Evolutionary conservation across 1,139 yeast genomes (phyloP), one percentile per base, ranked within the genome.

Genomic region (Scheffersomyces segobiensis): DNA sequence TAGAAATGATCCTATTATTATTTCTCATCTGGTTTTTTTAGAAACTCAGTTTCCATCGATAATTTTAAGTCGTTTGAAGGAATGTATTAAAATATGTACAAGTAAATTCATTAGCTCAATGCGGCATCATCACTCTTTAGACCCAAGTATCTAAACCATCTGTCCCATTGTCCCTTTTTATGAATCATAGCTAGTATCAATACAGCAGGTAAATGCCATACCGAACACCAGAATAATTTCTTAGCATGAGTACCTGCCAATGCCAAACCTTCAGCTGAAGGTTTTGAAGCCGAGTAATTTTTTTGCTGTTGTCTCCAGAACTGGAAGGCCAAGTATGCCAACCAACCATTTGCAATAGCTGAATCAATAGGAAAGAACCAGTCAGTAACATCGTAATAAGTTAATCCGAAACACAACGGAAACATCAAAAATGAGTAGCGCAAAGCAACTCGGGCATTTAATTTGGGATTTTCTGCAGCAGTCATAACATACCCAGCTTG

Each of bases 401-500:
- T 80, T 60, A 95, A 76, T 1, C 96, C 97, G 68, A 88, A 83
- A 71, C 99, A 95, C 53, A 95, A 78, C 1, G 98, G 98, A 74
- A 95, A 91, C 97, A 95, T 93, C 60, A 90, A 78, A 17, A 95
- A 65, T 0, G 98, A 89, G 70, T 95, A 95, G 53, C 99, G 80
- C 56, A 95, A 81, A 0, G 98, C 93, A 0, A 96, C 99, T 55
- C 99, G 82, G 0, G 98, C 98, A 71, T 96, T 96, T 55, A 95
- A 78, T 58, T 85, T 85, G 2, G 99, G 99, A 68, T 95, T 91
- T 60, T 89, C 95, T 76, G 93, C 93, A 0, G 97, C 97, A 0
- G 98, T 84, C 99, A 95, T 95, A 18, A 92, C 93, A 72, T 95
- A 95, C 0, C 99, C 99, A 0, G 99, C 99, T 55, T 83, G 82